Conservation (phyloP, 2,329 filamentous ascomycete genomes). For the Alternaria arbusti region DNA sequence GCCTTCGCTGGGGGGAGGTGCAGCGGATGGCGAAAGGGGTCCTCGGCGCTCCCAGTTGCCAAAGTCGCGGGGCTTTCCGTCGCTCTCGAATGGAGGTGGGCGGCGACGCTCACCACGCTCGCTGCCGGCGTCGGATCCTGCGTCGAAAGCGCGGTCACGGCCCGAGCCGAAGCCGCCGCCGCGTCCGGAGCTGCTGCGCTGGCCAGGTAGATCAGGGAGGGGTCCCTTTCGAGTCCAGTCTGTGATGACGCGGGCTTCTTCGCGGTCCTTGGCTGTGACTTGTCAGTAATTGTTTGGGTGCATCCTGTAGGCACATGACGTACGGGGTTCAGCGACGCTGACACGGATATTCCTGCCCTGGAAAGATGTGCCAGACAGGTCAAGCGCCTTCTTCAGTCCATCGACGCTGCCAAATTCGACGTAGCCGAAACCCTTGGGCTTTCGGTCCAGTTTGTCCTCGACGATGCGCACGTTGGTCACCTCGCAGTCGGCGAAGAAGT, state of each 20-base stretch:
- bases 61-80: slow-evolving; percentile 80
- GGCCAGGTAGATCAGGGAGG: slow-evolving; percentile 72
- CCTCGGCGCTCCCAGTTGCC: slow-evolving; percentile 95
- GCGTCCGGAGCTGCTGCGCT: slow-evolving; percentile 61
- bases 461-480: slow-evolving; percentile 94
- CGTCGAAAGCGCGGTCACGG: slow-evolving; percentile 58
- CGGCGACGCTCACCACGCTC: slow-evolving; percentile 75
- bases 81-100: slow-evolving; percentile 66
- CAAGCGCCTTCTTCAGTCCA: slow-evolving; percentile 88
- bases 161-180: slow-evolving; percentile 50
- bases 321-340: slow-evolving; percentile 97
- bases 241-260: slow-evolving; percentile 79
- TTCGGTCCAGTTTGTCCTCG: slow-evolving; percentile 90
- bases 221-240: slow-evolving; percentile 96
- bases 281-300: slow-evolving; percentile 20
- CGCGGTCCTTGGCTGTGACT: slow-evolving; percentile 79
- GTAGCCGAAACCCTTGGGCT: slow-evolving; percentile 97
- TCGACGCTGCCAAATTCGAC: slow-evolving; percentile 90
- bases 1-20: slow-evolving; percentile 59
- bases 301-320: slow-evolving; percentile 49
- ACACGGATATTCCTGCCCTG: slow-evolving; percentile 89
- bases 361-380: slow-evolving; percentile 80
- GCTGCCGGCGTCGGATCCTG: slow-evolving; percentile 57
- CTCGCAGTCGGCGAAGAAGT: slow-evolving; percentile 84
- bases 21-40: slow-evolving; percentile 75